phyloP scores from a whole-genome alignment of 1,284 basidiomycete genomes.

The Sporisorium graminicola region DNA sequence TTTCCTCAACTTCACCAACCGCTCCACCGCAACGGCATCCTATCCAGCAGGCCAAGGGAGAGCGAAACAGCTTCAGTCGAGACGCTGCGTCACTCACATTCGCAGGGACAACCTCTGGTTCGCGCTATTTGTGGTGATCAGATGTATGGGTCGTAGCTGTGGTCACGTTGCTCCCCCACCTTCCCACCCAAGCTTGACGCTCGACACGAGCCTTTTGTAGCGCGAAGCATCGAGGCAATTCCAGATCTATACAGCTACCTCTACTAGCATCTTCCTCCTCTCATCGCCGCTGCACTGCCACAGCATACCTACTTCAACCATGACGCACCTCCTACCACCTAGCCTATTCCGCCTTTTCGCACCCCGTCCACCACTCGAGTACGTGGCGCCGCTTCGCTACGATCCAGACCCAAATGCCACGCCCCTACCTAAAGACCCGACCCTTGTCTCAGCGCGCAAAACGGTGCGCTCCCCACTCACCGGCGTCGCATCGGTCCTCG shows the following conservation, averaged over 20 bases:
- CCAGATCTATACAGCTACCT: too few relatives aligned
- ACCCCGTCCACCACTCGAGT: constrained; percentile 59
- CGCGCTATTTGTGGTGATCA: background rate
- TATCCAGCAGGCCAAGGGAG: background rate
- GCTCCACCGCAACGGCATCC: background rate
- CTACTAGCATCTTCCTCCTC: background rate
- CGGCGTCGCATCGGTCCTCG: constrained; percentile 61
- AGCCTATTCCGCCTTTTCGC: constrained; percentile 66
- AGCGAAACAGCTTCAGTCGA: background rate
- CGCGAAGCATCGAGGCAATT: background rate
- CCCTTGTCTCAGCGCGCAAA: constrained; percentile 28
- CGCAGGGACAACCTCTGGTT: background rate
- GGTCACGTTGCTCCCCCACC: background rate
- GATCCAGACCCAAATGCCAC: constrained; percentile 54
- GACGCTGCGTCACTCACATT: background rate
- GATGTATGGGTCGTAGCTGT: background rate
- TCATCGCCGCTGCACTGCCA: background rate
- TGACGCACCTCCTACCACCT: constrained; percentile 68
- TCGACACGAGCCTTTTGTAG: background rate
- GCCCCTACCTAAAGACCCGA: constrained; percentile 29
- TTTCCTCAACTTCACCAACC: background rate
- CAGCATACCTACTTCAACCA: constrained; percentile 9
- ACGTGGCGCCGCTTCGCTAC: constrained; percentile 42
- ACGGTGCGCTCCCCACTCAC: constrained; percentile 46
- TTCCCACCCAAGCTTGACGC: background rate